Conservation (phyloP, 495 filamentous ascomycete genomes). For the Trichodelitschia bisporula region DNA sequence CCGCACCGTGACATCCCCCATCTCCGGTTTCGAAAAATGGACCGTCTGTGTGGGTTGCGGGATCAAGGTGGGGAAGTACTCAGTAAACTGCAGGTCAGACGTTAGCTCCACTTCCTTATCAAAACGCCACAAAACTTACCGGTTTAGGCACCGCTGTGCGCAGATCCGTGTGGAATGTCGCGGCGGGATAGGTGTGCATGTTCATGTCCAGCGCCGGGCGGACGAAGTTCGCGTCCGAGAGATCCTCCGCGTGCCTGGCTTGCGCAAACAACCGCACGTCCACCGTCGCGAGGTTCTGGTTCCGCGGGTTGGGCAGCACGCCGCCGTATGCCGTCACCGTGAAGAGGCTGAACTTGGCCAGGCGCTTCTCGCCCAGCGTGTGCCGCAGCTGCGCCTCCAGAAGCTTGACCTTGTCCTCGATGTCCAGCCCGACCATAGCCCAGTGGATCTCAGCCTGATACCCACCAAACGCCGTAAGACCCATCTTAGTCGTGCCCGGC, state of each 20-base stretch:
- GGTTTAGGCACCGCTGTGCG: slow-evolving; percentile 13
- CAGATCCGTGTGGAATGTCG: slow-evolving; percentile 12
- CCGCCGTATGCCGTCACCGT: neutral
- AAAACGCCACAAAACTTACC: no score
- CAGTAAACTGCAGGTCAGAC: no score
- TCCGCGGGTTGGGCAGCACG: slow-evolving; percentile 1
- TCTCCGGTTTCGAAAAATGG: slow-evolving; percentile 7
- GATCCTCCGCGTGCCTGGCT: slow-evolving; percentile 3
- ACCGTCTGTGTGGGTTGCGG: slow-evolving; percentile 12
- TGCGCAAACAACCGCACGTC: slow-evolving; percentile 10
- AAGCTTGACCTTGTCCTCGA: slow-evolving; percentile 9
- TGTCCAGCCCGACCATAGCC: slow-evolving; percentile 9
- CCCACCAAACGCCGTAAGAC: neutral
- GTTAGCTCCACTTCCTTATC: no score
- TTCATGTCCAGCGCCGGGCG: slow-evolving; percentile 12
- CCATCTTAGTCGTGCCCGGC: neutral
- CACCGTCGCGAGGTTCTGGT: slow-evolving; percentile 8
- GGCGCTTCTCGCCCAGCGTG: no score
- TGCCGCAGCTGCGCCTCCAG: slow-evolving; percentile 8
- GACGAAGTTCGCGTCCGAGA: slow-evolving; percentile 12
- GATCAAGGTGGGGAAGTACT: slow-evolving; percentile 17
- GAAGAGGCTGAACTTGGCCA: slow-evolving; percentile 3
- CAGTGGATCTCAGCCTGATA: slow-evolving; percentile 1
- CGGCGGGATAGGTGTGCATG: slow-evolving; percentile 14
- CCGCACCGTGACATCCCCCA: slow-evolving; percentile 10